A percentile compares a stretch with the other conserved stretches of the same genome.
Conservation (phyloP, 2,329 filamentous ascomycete species). For the Keithomyces neogunnii region DNA sequence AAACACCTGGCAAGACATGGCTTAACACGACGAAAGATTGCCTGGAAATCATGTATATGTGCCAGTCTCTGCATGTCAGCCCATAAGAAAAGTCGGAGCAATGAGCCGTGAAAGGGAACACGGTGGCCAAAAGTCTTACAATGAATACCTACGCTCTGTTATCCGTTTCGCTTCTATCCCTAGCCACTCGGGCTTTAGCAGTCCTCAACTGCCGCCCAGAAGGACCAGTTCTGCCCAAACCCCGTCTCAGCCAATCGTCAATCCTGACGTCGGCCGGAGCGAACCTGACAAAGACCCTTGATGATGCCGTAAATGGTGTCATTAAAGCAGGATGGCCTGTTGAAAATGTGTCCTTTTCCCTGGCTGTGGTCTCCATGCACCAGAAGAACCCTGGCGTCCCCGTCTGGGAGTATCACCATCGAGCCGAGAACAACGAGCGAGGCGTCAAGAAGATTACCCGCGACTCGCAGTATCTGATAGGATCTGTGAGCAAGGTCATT, state of each 20-base stretch:
- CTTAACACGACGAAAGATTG: not conserved
- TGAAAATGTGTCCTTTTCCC: conserved; percentile 29
- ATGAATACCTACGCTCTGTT: conserved; percentile 1
- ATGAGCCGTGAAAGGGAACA: not conserved
- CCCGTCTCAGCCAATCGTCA: conserved; percentile 12
- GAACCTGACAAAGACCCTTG: conserved; percentile 19
- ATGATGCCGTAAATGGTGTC: conserved; percentile 20
- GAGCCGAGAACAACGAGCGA: conserved; percentile 22
- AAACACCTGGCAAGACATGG: not conserved
- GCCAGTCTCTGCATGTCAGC: no score
- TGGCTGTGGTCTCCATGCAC: conserved; percentile 24
- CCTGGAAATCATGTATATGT: not conserved
- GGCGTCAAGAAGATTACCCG: conserved; percentile 23
- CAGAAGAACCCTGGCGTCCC: conserved; percentile 17
- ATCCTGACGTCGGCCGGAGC: conserved; percentile 18
- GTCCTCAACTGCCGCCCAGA: conserved; percentile 20
- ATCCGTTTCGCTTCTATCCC: conserved; percentile 1
- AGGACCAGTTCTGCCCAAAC: conserved; percentile 21
- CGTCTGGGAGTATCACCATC: conserved; percentile 34
- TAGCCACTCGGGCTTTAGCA: conserved; percentile 1
- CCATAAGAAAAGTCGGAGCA: not conserved
- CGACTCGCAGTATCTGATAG: conserved; percentile 33
- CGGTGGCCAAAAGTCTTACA: not conserved
- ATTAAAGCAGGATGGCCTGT: conserved; percentile 26
- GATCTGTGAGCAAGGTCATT: conserved; percentile 30